These are phyloP conservation scores for Hypoxylon subgilvum DNA, from an alignment of 495 filamentous ascomycete genomes.

Conservation along the genomic window DNA sequence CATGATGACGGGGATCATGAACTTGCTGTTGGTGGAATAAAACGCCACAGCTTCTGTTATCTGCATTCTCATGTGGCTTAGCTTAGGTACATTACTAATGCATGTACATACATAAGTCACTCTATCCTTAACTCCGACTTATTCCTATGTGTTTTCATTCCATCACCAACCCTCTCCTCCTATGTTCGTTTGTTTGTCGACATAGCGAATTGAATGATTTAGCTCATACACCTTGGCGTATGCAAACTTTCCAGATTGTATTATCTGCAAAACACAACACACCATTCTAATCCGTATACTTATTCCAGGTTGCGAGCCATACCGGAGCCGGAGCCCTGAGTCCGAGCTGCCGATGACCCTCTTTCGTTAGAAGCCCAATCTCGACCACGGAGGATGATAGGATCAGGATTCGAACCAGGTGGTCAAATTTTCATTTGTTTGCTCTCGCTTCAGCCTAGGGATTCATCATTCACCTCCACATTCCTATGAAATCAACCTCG, in stretches of 20 bases:
- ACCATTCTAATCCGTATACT: too few relatives aligned
- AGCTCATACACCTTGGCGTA: slow-evolving; percentile 16
- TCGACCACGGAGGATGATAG: slow-evolving; percentile 8
- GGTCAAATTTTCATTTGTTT: slow-evolving; percentile 20
- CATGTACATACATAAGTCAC: too few relatives aligned
- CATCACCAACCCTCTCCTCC: background rate
- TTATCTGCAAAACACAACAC: slow-evolving; percentile 26
- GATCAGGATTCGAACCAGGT: slow-evolving; percentile 26
- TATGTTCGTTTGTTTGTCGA: background rate
- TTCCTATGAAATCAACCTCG: slow-evolving; percentile 15
- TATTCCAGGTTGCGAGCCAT: slow-evolving; percentile 27
- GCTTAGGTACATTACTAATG: background rate
- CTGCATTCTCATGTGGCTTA: background rate
- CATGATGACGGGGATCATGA: too few relatives aligned
- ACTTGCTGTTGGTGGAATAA: background rate
- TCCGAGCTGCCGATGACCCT: slow-evolving; percentile 11
- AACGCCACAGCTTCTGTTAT: background rate
- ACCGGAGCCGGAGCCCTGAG: too few relatives aligned
- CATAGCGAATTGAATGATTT: slow-evolving; percentile 14
- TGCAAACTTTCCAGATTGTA: slow-evolving; percentile 13
- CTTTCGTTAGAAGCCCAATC: slow-evolving; percentile 18
- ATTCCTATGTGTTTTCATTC: background rate
- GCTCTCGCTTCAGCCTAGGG: slow-evolving; percentile 1
- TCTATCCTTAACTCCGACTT: background rate
- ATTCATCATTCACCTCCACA: slow-evolving; percentile 13